phyloP scores from a whole-genome alignment of 768 basidiomycete species.

The Amanita pseudoporphyria region DNA sequence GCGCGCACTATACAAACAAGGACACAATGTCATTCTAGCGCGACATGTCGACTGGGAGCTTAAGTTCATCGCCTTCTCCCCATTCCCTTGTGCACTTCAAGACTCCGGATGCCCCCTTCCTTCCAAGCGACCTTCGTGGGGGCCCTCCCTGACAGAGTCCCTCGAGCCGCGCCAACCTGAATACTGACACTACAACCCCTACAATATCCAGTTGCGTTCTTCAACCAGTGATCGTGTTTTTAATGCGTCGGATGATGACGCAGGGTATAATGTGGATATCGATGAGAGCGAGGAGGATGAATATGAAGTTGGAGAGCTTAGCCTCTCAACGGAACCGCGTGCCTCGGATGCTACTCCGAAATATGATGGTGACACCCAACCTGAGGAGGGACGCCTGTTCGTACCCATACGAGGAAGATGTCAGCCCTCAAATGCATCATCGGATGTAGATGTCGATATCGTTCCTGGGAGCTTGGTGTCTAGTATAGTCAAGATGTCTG shows the following conservation, averaged over 20 bases:
- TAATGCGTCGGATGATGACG: not conserved
- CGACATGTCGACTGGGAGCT: not conserved
- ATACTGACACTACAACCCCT: slow-evolving; percentile 11
- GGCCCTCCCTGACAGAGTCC: slow-evolving; percentile 15
- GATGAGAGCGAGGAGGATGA: not conserved
- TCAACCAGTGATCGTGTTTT: not conserved
- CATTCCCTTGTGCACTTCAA: too few relatives aligned
- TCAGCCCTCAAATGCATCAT: not conserved
- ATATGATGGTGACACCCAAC: not conserved
- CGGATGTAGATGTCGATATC: slow-evolving; percentile 1
- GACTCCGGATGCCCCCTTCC: not conserved
- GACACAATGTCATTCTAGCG: not conserved
- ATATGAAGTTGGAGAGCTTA: not conserved
- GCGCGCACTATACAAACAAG: not conserved
- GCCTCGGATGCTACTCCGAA: not conserved
- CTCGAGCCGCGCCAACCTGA: slow-evolving; percentile 10
- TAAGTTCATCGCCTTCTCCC: not conserved
- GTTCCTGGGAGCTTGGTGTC: not conserved
- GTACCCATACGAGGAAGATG: not conserved
- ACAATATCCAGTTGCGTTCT: slow-evolving; percentile 8
- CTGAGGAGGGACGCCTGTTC: not conserved
- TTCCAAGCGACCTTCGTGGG: slow-evolving; percentile 18
- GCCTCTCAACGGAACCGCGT: not conserved
- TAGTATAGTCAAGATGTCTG: slow-evolving; percentile 11
- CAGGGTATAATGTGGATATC: not conserved